phyloP scores from a whole-genome alignment of 805 yeast genomes.

The Priceomyces fermenticarens region DNA sequence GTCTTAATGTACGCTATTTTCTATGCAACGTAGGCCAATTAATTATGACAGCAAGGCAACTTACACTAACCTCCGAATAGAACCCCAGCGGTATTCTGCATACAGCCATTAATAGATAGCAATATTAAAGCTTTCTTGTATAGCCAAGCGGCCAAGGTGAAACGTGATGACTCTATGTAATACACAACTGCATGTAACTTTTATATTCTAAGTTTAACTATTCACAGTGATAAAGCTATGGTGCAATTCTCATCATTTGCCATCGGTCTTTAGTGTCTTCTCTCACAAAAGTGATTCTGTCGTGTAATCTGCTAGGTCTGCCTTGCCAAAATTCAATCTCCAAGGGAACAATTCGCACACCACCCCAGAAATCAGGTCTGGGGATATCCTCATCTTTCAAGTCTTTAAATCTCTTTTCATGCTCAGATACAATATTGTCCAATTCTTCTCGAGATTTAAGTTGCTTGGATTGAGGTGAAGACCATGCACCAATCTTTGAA shows the following conservation, averaged over 20 bases:
- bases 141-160: too few species aligned
- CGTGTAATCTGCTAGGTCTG: conserved; percentile 83
- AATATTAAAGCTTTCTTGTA: too few species aligned
- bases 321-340: conserved; percentile 99
- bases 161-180: too few species aligned
- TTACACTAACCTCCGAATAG: too few species aligned
- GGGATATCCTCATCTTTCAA: conserved; percentile 63
- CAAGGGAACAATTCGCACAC: conserved; percentile 79
- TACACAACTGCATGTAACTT: neutral
- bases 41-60: too few species aligned
- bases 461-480: conserved; percentile 79
- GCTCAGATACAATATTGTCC: conserved; percentile 47
- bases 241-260: conserved; percentile 70
- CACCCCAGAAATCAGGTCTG: conserved; percentile 96
- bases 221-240: conserved; percentile 31
- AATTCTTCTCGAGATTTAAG: conserved; percentile 61
- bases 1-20: too few species aligned
- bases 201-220: neutral
- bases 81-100: too few species aligned
- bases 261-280: conserved; percentile 49
- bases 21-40: too few species aligned
- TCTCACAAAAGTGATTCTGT: conserved; percentile 72
- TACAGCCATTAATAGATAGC: too few species aligned
- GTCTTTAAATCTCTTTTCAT: conserved; percentile 57
- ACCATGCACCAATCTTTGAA: conserved; percentile 94